phyloP scores from a whole-genome alignment of 495 filamentous ascomycete genomes.

The Aspergillus nidulans region DNA sequence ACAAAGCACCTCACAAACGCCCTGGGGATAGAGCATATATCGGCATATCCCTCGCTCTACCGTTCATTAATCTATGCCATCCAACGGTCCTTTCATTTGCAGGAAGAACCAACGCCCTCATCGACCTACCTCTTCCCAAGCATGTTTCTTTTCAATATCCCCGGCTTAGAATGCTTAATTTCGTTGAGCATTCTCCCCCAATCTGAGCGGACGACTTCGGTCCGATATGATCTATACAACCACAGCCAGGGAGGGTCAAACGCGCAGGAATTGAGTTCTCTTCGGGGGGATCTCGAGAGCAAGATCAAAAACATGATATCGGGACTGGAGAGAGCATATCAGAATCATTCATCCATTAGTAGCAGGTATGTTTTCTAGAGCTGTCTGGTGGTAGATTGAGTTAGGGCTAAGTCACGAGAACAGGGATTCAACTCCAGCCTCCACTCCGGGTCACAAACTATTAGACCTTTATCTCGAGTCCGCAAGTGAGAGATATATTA shows the following conservation, averaged over 20 bases:
- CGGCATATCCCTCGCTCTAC: not conserved
- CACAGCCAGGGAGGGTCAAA: not conserved
- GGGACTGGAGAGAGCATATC: conserved; percentile 15
- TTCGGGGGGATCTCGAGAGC: not conserved
- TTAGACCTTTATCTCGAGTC: not conserved
- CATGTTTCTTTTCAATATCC: conserved; percentile 14
- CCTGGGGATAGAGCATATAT: not conserved
- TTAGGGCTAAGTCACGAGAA: not conserved
- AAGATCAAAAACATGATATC: not conserved
- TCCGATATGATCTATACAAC: conserved; percentile 23
- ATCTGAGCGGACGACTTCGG: conserved; percentile 14
- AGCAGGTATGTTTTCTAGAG: not conserved
- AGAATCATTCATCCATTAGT: not conserved
- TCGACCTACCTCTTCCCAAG: conserved; percentile 14
- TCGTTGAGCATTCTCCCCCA: conserved; percentile 17
- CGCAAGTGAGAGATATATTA: not conserved
- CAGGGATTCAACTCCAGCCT: not conserved
- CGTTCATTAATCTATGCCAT: not conserved
- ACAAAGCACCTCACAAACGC: not conserved
- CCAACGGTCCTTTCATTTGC: not conserved
- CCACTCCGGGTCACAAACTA: too few species aligned
- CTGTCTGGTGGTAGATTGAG: not conserved
- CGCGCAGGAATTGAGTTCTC: not conserved
- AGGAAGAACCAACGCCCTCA: not conserved
- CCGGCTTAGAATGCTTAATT: conserved; percentile 14